Evolutionary conservation across 192 early-diverging fungal species (phyloP).

Genomic region (Entophlyctis luteolus): DNA sequence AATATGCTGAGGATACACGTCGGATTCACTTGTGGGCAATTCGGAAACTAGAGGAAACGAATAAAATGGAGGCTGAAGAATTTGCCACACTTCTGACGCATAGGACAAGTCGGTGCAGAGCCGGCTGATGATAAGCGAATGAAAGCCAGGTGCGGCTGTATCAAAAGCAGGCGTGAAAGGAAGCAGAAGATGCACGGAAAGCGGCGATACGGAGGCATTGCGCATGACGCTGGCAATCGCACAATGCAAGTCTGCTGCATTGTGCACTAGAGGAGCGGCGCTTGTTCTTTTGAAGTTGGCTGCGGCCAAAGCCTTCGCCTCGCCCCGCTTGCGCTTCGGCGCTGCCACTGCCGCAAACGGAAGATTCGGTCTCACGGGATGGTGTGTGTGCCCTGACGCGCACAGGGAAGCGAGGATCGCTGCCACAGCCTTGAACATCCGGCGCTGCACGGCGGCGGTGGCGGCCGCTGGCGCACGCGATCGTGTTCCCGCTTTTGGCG

Average conservation of each 20-base stretch:
- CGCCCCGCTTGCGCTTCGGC: not conserved
- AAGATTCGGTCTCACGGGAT: too few species aligned
- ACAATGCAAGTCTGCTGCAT: not conserved
- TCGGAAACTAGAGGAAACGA: not conserved
- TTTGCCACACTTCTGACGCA: constrained; percentile 2
- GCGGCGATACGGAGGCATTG: not conserved
- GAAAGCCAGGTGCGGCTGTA: not conserved
- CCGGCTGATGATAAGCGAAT: not conserved
- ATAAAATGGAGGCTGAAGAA: constrained; percentile 15
- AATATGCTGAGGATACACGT: too few species aligned
- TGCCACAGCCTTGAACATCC: not conserved
- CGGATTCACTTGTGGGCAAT: too few species aligned
- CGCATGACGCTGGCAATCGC: not conserved
- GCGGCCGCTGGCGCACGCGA: too few species aligned
- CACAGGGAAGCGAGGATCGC: too few species aligned
- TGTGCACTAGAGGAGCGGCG: not conserved
- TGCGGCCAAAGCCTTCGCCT: not conserved
- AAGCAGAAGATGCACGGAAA: not conserved
- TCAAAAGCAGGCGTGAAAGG: not conserved
- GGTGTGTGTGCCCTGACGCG: too few species aligned
- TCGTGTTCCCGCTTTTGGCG: too few species aligned
- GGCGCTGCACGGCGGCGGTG: not conserved
- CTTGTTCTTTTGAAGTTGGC: not conserved
- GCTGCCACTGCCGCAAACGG: not conserved
- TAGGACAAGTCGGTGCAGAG: not conserved